Conservation (phyloP, 2,329 filamentous ascomycete species). For the Aspergillus sp. region DNA sequence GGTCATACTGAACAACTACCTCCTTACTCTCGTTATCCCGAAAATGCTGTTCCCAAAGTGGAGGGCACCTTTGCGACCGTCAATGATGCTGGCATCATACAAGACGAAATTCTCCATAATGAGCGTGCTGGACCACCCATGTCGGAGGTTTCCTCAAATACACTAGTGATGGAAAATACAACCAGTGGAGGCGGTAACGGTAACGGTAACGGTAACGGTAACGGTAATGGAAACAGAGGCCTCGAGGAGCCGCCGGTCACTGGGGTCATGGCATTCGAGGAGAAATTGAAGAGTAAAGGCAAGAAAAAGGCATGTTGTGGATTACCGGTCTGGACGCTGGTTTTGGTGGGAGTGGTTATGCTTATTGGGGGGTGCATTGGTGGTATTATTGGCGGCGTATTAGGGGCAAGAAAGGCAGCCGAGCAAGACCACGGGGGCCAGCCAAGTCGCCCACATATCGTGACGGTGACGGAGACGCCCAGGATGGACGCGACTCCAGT, state of each 20-base stretch:
- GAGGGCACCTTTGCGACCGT: constrained; percentile 37
- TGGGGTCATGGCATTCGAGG: constrained; percentile 45
- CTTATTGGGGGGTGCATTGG: constrained; percentile 54
- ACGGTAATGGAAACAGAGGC: constrained; percentile 10
- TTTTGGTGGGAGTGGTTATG: constrained; percentile 49
- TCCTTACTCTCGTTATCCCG: constrained; percentile 87
- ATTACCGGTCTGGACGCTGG: constrained; percentile 54
- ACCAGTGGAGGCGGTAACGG: constrained; percentile 16
- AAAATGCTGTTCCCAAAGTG: constrained; percentile 66
- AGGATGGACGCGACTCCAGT: constrained; percentile 55
- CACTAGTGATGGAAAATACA: constrained; percentile 21
- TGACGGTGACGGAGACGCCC: constrained; percentile 53
- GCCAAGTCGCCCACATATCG: constrained; percentile 31
- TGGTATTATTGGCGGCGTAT: constrained; percentile 56
- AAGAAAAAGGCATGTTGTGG: constrained; percentile 51
- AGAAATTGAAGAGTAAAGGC: constrained; percentile 49
- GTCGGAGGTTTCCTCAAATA: constrained; percentile 38
- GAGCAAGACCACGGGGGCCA: constrained; percentile 28
- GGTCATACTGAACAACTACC: constrained; percentile 90
- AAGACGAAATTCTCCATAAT: constrained; percentile 54
- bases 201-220: constrained; percentile 17
- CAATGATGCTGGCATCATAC: constrained; percentile 44
- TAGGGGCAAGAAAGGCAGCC: constrained; percentile 48
- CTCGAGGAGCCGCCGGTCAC: constrained; percentile 30
- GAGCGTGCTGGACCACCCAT: constrained; percentile 28